Evolutionary conservation across 129 eudicot species (phyloP).

Genomic region (Solidago caesia): DNA sequence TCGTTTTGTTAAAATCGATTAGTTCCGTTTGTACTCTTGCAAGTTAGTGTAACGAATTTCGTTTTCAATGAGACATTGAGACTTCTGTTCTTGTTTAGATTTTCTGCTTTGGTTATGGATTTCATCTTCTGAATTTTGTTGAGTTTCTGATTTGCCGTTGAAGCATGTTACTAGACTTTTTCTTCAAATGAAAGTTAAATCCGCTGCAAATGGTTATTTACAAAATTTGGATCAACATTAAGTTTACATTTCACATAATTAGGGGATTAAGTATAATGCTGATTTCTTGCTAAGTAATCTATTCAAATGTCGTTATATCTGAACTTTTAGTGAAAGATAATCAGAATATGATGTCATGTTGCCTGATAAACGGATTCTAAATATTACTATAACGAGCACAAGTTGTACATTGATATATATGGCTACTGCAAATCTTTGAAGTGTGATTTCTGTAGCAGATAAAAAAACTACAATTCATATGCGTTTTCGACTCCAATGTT

Average conservation of each 20-base stretch:
- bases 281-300: not conserved
- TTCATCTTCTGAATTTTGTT: too few relatives aligned
- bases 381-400: not conserved
- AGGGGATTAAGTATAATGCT: slow-evolving; percentile 6
- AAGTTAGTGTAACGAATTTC: not conserved
- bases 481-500: slow-evolving; percentile 1
- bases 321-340: not conserved
- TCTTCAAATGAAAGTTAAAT: too few relatives aligned
- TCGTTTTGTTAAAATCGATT: not conserved
- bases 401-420: slow-evolving; percentile 9
- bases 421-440: slow-evolving; percentile 9
- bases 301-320: not conserved
- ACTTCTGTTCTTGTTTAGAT: too few relatives aligned
- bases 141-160: too few relatives aligned
- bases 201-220: too few relatives aligned
- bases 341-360: not conserved
- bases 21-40: not conserved
- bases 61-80: not conserved
- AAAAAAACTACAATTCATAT: slow-evolving; percentile 4
- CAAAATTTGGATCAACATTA: not conserved
- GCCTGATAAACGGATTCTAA: not conserved
- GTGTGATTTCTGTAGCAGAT: not conserved
- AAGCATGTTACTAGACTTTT: too few relatives aligned
- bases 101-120: too few relatives aligned
- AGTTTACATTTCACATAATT: not conserved